Evolutionary conservation across 768 basidiomycete species (phyloP).

Genomic region (Tulasnella sp.): DNA sequence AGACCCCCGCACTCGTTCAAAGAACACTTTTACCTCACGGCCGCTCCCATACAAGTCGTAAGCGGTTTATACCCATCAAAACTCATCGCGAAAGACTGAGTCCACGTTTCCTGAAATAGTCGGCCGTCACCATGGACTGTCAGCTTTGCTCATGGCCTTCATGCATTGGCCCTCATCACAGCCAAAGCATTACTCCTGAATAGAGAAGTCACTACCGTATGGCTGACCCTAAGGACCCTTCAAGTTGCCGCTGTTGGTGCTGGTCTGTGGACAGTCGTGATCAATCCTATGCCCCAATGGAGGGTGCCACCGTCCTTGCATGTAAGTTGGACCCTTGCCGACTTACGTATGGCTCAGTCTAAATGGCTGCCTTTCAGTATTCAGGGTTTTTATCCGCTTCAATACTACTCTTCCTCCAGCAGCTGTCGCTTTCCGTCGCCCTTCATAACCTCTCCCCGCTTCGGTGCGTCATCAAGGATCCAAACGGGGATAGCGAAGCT

Average conservation of each 20-base stretch:
- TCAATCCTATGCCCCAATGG: constrained; percentile 39
- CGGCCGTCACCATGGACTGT: constrained; percentile 22
- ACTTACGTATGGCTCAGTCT: constrained; percentile 5
- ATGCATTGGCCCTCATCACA: constrained; percentile 49
- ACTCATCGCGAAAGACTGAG: background rate
- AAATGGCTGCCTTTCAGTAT: constrained; percentile 37
- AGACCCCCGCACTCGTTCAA: constrained; percentile 8
- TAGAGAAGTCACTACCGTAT: constrained; percentile 59
- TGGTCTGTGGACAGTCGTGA: constrained; percentile 46
- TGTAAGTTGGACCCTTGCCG: constrained; percentile 2
- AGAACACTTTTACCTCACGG: constrained; percentile 4
- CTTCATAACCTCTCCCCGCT: constrained; percentile 54
- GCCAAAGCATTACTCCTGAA: constrained; percentile 57
- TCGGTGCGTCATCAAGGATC: constrained; percentile 36
- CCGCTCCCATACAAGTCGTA: constrained; percentile 1
- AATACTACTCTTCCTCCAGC: constrained; percentile 53
- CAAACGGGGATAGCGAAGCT: background rate
- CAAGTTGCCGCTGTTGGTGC: constrained; percentile 20
- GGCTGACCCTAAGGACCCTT: constrained; percentile 62
- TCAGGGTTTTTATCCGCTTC: constrained; percentile 58
- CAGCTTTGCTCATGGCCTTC: constrained; percentile 48
- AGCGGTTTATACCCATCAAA: background rate
- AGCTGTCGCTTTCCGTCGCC: constrained; percentile 54
- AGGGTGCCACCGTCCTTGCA: constrained; percentile 50
- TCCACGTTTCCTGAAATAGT: constrained; percentile 29